phyloP scores from a whole-genome alignment of 1,139 yeast species.

The Blastobotrys arbuscula region DNA sequence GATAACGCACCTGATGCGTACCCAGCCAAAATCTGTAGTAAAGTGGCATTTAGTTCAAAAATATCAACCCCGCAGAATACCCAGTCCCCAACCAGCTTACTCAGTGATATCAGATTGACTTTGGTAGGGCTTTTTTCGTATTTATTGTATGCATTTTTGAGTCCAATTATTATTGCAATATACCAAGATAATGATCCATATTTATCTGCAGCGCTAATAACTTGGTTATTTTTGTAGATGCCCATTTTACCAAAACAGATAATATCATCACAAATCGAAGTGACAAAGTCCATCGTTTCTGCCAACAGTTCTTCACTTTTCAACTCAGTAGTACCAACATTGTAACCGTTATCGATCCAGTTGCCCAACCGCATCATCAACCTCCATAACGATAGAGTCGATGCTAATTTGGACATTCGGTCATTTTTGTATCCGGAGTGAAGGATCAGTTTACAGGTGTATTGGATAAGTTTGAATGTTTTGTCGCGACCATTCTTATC shows the following conservation, averaged over 20 bases:
- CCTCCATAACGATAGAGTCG: constrained; percentile 30
- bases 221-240: constrained; percentile 17
- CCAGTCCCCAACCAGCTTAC: constrained; percentile 27
- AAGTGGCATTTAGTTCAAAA: constrained; percentile 20
- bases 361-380: constrained; percentile 31
- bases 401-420: constrained; percentile 23
- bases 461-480: constrained; percentile 29
- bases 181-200: constrained; percentile 30
- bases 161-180: constrained; percentile 23
- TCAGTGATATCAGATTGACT: constrained; percentile 16
- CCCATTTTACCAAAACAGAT: constrained; percentile 30
- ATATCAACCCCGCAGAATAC: constrained; percentile 28
- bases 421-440: constrained; percentile 18
- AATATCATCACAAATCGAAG: constrained; percentile 30
- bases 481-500: constrained; percentile 31
- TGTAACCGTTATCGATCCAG: constrained; percentile 27
- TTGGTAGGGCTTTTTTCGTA: constrained; percentile 10
- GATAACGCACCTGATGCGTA: constrained; percentile 26
- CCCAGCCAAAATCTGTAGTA: constrained; percentile 27
- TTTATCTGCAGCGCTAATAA: constrained; percentile 21
- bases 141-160: constrained; percentile 18
- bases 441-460: constrained; percentile 26
- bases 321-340: constrained; percentile 5
- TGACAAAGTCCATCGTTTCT: constrained; percentile 26
- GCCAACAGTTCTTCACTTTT: constrained; percentile 11